Conservation (phyloP, 192 early-diverging fungal genomes). For the Entomortierella chlamydospora region DNA sequence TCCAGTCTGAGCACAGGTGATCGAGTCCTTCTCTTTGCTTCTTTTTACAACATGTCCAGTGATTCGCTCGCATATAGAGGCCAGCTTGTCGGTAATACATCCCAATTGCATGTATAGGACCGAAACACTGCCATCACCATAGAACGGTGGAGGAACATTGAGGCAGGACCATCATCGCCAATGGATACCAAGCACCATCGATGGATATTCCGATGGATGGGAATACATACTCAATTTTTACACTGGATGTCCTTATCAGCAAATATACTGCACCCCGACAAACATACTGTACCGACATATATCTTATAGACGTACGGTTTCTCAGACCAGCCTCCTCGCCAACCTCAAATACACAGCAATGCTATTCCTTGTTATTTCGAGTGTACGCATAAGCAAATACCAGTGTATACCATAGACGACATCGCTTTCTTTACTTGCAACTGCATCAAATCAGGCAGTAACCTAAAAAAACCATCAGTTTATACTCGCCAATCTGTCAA, state of each 20-base stretch:
- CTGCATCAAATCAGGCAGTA: too few species aligned
- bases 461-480: too few species aligned
- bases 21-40: conserved; percentile 27
- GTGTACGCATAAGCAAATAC: too few species aligned
- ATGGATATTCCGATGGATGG: conserved; percentile 42
- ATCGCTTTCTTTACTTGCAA: too few species aligned
- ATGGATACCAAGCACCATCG: conserved; percentile 8
- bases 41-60: conserved; percentile 38
- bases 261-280: background rate
- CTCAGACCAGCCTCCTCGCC: too few species aligned
- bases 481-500: too few species aligned
- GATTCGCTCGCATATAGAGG: conserved; percentile 37
- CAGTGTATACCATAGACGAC: too few species aligned
- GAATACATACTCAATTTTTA: background rate
- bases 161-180: background rate
- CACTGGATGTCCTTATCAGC: conserved; percentile 11
- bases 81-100: conserved; percentile 36
- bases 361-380: too few species aligned
- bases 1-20: conserved; percentile 12
- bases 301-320: too few species aligned
- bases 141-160: background rate
- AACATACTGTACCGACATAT: too few species aligned
- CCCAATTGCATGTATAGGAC: background rate
- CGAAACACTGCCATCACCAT: background rate
- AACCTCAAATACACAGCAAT: too few species aligned